Percentiles rank a stretch among this genome's conserved stretches.
These are phyloP conservation scores for Crithidia brevicula DNA, from an alignment of 208 protist genomes.

Conservation along the genomic window DNA sequence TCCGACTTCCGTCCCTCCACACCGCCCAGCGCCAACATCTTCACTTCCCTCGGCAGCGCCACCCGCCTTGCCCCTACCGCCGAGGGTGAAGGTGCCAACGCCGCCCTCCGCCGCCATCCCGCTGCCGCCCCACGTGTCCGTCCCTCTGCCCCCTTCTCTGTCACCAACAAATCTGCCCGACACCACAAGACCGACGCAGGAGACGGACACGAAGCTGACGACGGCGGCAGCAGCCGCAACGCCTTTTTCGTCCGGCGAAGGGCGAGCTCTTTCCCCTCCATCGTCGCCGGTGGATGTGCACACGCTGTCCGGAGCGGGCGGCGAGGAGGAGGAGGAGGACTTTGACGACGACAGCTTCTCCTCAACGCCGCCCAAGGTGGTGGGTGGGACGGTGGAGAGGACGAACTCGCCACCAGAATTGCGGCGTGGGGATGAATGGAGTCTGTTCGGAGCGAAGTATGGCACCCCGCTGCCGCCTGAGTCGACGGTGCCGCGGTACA, in stretches of 20 bases:
- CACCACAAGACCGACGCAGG: background rate
- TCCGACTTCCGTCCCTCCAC: too few relatives aligned
- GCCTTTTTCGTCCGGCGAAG: background rate
- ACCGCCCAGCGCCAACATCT: background rate
- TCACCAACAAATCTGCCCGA: background rate
- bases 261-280: background rate
- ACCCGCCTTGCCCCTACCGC: constrained; percentile 14
- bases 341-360: constrained; percentile 1
- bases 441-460: background rate
- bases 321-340: constrained; percentile 9
- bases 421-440: background rate
- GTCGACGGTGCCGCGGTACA: constrained; percentile 8
- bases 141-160: constrained; percentile 1
- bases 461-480: background rate
- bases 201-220: background rate
- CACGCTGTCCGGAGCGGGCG: background rate
- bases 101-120: background rate
- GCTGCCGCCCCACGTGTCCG: constrained; percentile 2
- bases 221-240: background rate
- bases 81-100: constrained; percentile 11
- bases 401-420: constrained; percentile 3
- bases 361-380: background rate
- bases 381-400: constrained; percentile 19
- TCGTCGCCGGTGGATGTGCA: background rate
- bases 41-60: background rate